phyloP scores from a whole-genome alignment of 345 rosid species.

The Nasturtium officinale region DNA sequence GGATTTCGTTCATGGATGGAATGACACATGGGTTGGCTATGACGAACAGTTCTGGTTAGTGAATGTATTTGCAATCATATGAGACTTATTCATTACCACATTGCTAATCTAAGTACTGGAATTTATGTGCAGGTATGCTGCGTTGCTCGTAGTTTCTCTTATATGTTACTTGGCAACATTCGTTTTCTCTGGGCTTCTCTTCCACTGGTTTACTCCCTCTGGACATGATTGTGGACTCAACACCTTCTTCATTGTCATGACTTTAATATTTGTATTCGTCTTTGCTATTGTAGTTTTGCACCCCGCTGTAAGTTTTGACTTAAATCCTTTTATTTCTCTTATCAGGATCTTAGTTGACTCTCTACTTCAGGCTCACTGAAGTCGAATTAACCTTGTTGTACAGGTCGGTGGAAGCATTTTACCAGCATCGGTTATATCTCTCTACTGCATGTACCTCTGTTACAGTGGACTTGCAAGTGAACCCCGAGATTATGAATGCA shows the following conservation, averaged over 20 bases:
- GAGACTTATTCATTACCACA: conserved; percentile 10
- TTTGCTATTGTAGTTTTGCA: conserved; percentile 88
- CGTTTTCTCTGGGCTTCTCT: conserved; percentile 94
- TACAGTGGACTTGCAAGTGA: conserved; percentile 97
- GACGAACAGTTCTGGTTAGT: conserved; percentile 98
- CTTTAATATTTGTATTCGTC: conserved; percentile 65
- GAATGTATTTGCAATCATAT: neutral
- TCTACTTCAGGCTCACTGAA: conserved; percentile 21
- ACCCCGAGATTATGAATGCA: conserved; percentile 90
- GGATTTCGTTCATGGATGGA: conserved; percentile 99
- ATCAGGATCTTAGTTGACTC: neutral
- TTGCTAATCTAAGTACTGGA: neutral
- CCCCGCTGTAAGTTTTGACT: conserved; percentile 78
- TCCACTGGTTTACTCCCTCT: conserved; percentile 96
- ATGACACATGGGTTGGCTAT: conserved; percentile 98
- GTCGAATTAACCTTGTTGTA: conserved; percentile 7
- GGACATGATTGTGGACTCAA: conserved; percentile 97
- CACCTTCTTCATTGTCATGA: conserved; percentile 78
- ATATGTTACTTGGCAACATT: conserved; percentile 81
- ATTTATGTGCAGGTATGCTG: conserved; percentile 64
- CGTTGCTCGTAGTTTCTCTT: conserved; percentile 80
- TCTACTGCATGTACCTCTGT: conserved; percentile 96
- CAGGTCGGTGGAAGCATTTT: conserved; percentile 94
- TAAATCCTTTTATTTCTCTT: neutral
- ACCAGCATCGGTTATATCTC: conserved; percentile 89